Evolutionary conservation across 192 early-diverging fungal genomes (phyloP).

Genomic region (Glomus cerebriforme): DNA sequence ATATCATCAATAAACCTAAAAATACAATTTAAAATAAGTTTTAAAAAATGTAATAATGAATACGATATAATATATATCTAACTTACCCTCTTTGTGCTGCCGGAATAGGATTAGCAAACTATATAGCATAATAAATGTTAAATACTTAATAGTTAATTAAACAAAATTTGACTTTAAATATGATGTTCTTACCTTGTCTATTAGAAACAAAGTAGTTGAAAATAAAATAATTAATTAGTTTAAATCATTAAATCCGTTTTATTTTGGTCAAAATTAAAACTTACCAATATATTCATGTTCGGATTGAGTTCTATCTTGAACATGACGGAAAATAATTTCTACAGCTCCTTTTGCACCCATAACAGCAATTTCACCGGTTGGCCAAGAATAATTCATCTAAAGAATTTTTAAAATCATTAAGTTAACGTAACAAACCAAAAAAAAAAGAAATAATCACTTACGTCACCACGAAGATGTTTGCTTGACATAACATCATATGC

Average conservation of each 20-base stretch:
- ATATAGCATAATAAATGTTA: not conserved
- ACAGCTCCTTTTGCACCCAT: slow-evolving; percentile 92
- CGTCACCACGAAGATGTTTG: slow-evolving; percentile 93
- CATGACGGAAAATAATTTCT: slow-evolving; percentile 90
- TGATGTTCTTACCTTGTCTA: not conserved
- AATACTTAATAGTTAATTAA: not conserved
- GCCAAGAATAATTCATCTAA: slow-evolving; percentile 83
- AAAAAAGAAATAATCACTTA: slow-evolving; percentile 4
- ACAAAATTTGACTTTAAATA: not conserved
- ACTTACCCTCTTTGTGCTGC: slow-evolving; percentile 88
- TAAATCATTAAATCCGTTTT: not conserved
- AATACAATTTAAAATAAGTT: not conserved
- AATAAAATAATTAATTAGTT: not conserved
- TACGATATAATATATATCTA: not conserved
- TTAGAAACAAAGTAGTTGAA: not conserved
- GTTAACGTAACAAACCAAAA: not conserved
- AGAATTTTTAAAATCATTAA: slow-evolving; percentile 3
- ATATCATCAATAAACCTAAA: slow-evolving; percentile 62
- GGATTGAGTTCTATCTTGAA: slow-evolving; percentile 60
- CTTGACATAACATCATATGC: slow-evolving; percentile 98
- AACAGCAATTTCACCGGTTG: slow-evolving; percentile 96
- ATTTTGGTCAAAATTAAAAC: not conserved
- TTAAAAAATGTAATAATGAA: not conserved
- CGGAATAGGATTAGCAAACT: slow-evolving; percentile 91
- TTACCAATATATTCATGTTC: slow-evolving; percentile 87